phyloP scores from a whole-genome alignment of 1,139 yeast genomes.

The Zygosaccharomyces sapae region DNA sequence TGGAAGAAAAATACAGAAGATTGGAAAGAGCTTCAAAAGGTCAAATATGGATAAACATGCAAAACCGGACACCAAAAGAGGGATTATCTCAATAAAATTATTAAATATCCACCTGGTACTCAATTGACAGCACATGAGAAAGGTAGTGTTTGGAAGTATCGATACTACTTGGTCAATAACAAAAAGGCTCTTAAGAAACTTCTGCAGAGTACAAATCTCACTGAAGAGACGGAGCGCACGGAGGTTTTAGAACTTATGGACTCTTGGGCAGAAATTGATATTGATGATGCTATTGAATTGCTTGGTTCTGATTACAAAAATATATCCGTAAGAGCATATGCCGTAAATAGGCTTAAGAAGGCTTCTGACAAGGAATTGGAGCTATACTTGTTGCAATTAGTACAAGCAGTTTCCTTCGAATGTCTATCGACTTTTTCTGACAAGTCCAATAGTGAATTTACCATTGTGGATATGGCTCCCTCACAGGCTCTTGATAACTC shows the following conservation, averaged over 20 bases:
- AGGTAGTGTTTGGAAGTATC: slow-evolving; percentile 84
- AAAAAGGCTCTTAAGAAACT: slow-evolving; percentile 77
- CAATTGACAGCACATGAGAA: slow-evolving; percentile 79
- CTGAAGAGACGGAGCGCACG: slow-evolving; percentile 70
- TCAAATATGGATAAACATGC: slow-evolving; percentile 76
- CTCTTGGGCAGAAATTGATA: slow-evolving; percentile 72
- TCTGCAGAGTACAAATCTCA: slow-evolving; percentile 84
- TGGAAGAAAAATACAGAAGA: slow-evolving; percentile 80
- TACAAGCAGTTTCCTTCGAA: slow-evolving; percentile 87
- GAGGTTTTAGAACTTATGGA: slow-evolving; percentile 65
- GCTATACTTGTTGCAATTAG: slow-evolving; percentile 79
- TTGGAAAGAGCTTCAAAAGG: slow-evolving; percentile 68
- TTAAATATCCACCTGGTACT: slow-evolving; percentile 78
- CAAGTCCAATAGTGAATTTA: slow-evolving; percentile 40
- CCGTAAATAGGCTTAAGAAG: slow-evolving; percentile 73
- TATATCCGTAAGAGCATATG: slow-evolving; percentile 66
- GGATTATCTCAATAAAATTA: slow-evolving; percentile 63
- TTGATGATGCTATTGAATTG: slow-evolving; percentile 89
- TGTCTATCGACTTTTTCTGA: slow-evolving; percentile 32
- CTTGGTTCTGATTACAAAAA: slow-evolving; percentile 67
- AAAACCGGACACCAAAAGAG: slow-evolving; percentile 85
- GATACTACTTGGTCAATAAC: slow-evolving; percentile 78
- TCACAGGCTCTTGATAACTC: slow-evolving; percentile 12
- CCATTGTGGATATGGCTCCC: slow-evolving; percentile 38
- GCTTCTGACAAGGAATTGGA: slow-evolving; percentile 80